These are phyloP conservation scores for Pinus albicaulis DNA, from an alignment of 75 land plant species.

Conservation along the genomic window DNA sequence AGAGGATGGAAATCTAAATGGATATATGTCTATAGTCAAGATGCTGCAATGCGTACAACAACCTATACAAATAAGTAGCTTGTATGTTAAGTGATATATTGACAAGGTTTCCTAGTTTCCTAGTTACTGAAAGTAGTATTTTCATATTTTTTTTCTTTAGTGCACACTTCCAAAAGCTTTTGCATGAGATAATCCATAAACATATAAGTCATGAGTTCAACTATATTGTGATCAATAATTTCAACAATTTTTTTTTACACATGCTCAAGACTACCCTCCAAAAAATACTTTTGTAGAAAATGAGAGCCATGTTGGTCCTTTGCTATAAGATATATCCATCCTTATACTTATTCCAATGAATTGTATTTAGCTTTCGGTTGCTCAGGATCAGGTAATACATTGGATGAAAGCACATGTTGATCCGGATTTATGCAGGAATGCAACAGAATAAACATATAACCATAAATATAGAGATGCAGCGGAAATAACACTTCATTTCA, in stretches of 20 bases:
- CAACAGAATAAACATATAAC: too few relatives aligned
- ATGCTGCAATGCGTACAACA: slow-evolving; percentile 81
- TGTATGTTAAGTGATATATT: slow-evolving; percentile 40
- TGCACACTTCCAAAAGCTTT: slow-evolving; percentile 75
- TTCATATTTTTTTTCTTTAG: slow-evolving; percentile 56
- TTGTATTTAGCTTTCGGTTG: slow-evolving; percentile 31
- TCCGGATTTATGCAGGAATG: too few relatives aligned
- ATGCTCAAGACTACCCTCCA: slow-evolving; percentile 56
- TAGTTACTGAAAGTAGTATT: slow-evolving; percentile 51
- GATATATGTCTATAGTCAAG: slow-evolving; percentile 79
- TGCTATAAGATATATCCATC: slow-evolving; percentile 60
- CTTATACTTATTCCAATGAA: slow-evolving; percentile 51
- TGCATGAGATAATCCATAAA: slow-evolving; percentile 89
- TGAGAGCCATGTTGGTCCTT: slow-evolving; percentile 84
- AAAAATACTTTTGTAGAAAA: slow-evolving; percentile 58
- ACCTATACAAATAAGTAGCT: slow-evolving; percentile 80
- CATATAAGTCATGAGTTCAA: slow-evolving; percentile 75
- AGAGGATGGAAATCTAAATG: slow-evolving; percentile 62
- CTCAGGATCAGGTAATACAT: background rate
- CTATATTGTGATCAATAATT: slow-evolving; percentile 53
- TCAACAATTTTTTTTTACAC: slow-evolving; percentile 60
- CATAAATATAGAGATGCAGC: too few relatives aligned
- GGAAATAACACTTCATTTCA: too few relatives aligned
- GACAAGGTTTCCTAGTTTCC: slow-evolving; percentile 27
- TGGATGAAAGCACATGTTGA: slow-evolving; percentile 1